Evolutionary conservation across 2,329 filamentous ascomycete genomes (phyloP), one percentile per base, ranked within the genome.

Genomic region (Trichoderma lentiforme): DNA sequence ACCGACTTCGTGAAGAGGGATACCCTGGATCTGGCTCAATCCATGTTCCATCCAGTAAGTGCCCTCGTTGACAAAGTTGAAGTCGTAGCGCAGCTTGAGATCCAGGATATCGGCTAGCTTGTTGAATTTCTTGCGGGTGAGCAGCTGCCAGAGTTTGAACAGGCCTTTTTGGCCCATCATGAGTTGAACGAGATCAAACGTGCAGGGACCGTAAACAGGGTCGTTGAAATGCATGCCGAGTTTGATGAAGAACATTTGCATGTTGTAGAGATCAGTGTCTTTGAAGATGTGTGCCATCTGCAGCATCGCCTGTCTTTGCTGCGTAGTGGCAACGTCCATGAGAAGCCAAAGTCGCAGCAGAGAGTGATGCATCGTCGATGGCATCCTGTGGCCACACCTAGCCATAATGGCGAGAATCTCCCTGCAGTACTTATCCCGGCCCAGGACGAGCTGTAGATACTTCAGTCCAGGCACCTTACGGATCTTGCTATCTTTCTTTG

Each of bases 261-360:
- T 84, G 65, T 88, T 84, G 77, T 88, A 87, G 11, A 96, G 79
- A 76, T 93, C 89, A 4, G 78, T 73, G 71, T 91, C 83, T 14
- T 47, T 11, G 85, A 82, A 85, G 92, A 92, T 62, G 90, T 83
- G 0, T 76, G 74, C 11, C 69, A 67, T 78, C 88, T 83, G 83
- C 6, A 93, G 79, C 6, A 91, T 82, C 2, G 82, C 82, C 6
- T 85, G 80, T 1, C 93, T 88, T 15, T 86, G 82, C 0, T 74
- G 76, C 64, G 85, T 91, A 15, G 88, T 89, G 0, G 87, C 82
- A 4, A 91, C 82, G 76, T 94, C 92, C 83, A 94, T 89, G 39
- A 93, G 77, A 66, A 92, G 85, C 93, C 93, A 96, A 21, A 93
- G 83, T 77, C 92, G 92, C 76, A 89, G 84, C 60, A 92, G 81